Percentiles rank a stretch among this genome's conserved stretches.
Conservation (phyloP, 2,329 filamentous ascomycete species). For the Geosmithia morbida region DNA sequence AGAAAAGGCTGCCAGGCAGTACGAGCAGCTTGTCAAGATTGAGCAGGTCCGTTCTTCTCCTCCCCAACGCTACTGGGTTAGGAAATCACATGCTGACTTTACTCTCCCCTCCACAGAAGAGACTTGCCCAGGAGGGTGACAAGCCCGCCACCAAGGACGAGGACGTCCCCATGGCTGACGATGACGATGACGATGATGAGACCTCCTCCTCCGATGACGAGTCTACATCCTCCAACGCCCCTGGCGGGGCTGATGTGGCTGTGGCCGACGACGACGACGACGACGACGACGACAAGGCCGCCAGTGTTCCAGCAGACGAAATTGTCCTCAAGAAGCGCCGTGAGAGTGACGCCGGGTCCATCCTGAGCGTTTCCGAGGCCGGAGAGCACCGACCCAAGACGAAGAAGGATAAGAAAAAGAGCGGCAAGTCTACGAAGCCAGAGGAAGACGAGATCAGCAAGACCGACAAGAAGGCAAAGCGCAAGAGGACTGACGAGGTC, state of each 20-base stretch:
- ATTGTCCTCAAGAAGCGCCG: constrained; percentile 15
- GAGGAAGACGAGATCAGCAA: constrained; percentile 1
- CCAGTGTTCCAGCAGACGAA: constrained; percentile 13
- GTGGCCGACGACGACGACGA: constrained; percentile 3
- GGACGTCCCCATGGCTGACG: neutral
- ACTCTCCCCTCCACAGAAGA: neutral
- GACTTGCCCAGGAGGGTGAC: neutral
- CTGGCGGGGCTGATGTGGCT: constrained; percentile 3
- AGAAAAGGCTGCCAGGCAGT: constrained; percentile 15
- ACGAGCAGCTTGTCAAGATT: constrained; percentile 8
- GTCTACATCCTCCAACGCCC: constrained; percentile 1
- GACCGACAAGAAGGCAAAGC: constrained; percentile 1
- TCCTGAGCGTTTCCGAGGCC: constrained; percentile 8
- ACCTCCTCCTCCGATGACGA: constrained; percentile 1
- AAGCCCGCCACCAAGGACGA: neutral
- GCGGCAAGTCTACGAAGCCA: constrained; percentile 7
- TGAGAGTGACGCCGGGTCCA: constrained; percentile 14
- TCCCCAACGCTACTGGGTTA: neutral
- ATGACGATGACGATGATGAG: neutral
- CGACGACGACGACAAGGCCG: constrained; percentile 2
- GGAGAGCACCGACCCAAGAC: constrained; percentile 4
- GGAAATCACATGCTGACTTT: too few species aligned
- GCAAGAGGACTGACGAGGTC: constrained; percentile 8
- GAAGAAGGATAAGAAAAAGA: constrained; percentile 6
- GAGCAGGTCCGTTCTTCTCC: neutral